Base-by-base conservation (phyloP, 768 basidiomycete genomes). In the Clavulina sp. region DNA sequence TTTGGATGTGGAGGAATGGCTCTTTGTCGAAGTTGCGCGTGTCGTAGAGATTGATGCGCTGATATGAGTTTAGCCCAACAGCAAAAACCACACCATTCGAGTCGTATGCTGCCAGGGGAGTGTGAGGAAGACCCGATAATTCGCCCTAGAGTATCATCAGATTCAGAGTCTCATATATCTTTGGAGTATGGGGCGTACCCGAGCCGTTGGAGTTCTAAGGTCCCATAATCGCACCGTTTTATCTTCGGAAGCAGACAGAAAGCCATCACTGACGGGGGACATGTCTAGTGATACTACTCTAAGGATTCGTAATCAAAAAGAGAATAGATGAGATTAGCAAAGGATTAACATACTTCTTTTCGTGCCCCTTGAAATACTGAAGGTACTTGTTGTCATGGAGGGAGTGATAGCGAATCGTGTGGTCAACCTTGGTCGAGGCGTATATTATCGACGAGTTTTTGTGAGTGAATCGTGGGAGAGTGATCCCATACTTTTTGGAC, bases 181-280 rank as follows among this genome's bases (percentile, higher is more conserved):
- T 46, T 31, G 5, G 34, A 26, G 26, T 30, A 30, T 4, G n/a
- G 54, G 26, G 26, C 68, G 43, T 33, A 69, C 68, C 52, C 83
- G 74, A 61, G 87, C 89, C 23, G 70, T 69, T 0, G 80, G 77
- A 9, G 79, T 70, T 41, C 92, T 80, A 36, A 96, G 73, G 66
- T 99, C 95, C 95, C 95, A 99, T 18, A 97, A 67, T 26, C 93
- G 78, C 19, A 97, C 92, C 1, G 91, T 96, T 60, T 82, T 86
- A 69, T 99, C 95, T 63, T 86, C 69, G 0, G 92, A 86, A 2
- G 80, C 85, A 7, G 93, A 95, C 74, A 99, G 82, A 69, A 99
- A 97, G 1, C 84, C 84, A 60, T 97, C 92, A 60, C 96, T 86
- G 1, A 83, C 73, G 1, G 95, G 95, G 0, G 85, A 88, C 52